Percentiles rank a stretch among this genome's conserved stretches.
Conservation (phyloP, 768 basidiomycete species). For the Tricholoma matsutake region DNA sequence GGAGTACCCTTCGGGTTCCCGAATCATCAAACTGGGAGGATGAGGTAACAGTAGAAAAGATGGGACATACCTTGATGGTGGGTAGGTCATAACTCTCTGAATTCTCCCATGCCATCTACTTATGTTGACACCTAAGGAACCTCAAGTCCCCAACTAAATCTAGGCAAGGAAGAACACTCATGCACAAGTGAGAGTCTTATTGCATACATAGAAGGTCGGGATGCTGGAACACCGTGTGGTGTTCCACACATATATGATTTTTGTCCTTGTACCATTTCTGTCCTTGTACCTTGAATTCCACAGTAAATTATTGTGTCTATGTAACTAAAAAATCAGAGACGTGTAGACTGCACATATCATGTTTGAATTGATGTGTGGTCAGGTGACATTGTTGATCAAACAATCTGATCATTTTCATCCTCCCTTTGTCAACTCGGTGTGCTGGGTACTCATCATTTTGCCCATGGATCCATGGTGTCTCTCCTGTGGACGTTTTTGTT, state of each 20-base stretch:
- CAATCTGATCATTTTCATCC: background rate
- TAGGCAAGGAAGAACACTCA: background rate
- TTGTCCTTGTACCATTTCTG: too few species aligned
- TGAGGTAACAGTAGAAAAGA: conserved; percentile 1
- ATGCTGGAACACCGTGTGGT: background rate
- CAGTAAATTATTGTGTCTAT: too few species aligned
- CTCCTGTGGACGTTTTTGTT: background rate
- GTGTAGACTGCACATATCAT: too few species aligned
- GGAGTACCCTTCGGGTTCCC: background rate
- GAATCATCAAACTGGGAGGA: background rate
- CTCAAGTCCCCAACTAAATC: background rate
- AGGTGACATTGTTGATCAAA: too few species aligned
- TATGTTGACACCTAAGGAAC: background rate
- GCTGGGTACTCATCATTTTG: background rate
- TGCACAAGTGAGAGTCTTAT: background rate
- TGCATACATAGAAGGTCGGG: background rate
- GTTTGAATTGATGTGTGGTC: too few species aligned
- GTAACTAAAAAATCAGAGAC: too few species aligned
- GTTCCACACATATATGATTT: too few species aligned
- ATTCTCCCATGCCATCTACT: background rate
- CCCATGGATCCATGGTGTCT: background rate
- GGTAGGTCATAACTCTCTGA: background rate
- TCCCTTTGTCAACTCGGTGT: background rate
- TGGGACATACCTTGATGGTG: background rate
- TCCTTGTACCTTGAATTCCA: background rate